Base-by-base conservation (phyloP, 345 rosid species). In the Bretschneidera sinensis region DNA sequence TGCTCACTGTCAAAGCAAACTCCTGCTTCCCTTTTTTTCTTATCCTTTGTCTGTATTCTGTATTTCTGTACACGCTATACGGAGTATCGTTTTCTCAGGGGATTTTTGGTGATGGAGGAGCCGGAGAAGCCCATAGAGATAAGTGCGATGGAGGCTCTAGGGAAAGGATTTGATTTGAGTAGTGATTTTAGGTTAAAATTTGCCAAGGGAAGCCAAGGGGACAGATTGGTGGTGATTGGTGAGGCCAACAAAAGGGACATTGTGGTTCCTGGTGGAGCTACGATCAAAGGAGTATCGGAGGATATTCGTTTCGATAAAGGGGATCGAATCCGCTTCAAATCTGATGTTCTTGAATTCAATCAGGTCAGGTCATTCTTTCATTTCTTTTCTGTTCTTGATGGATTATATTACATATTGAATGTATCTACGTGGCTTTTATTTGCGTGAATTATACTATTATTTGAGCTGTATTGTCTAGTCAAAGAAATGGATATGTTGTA, bases 231-330 rank as follows among this genome's bases (percentile, higher is more conserved):
- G n/a, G n/a, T n/a, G n/a, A n/a, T n/a, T n/a, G 67, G 79, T 85
- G 76, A 77, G 50, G 48, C 60, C 22, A 70, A 78, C 61, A 72
- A 67, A 48, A 70, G 79, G 54, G 83, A 83, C 67, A 56, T 81
- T 58, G 22, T 75, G 11, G 59, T 85, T 28, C 88, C 87, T 11
- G 69, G 76, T 18, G 74, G 75, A 22, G 25, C 59, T 48, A 67
- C 75, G 4, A 53, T 83, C 34, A 20, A 66, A 45, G 68, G 39
- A 53, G 84, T 85, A 55, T 68, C 88, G 13, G 78, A 77, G 64
- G 92, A 85, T 68, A 79, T 85, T 60, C 74, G 78, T 6, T 74
- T 79, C 47, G 88, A 85, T 68, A 83, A 81, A 72, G 92, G 92
- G 10, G 92, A 85, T 51, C 77, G 83, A 62, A 79, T 78, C 59